Conservation (phyloP, 2,329 filamentous ascomycete genomes). For the Trichoderma harzianum region DNA sequence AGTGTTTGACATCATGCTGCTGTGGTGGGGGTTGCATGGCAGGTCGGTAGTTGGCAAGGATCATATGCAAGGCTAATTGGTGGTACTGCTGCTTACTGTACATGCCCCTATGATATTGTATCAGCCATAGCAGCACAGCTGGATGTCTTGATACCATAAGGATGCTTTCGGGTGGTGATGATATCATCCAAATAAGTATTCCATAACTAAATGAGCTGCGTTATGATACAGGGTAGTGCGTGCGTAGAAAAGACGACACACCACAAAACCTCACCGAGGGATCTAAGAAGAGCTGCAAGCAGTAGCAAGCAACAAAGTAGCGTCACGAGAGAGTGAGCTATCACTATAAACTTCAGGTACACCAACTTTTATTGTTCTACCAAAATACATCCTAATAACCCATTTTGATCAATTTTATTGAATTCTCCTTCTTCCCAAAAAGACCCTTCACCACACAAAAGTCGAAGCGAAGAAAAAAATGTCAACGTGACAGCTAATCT, state of each 20-base stretch:
- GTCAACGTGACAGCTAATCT: constrained; percentile 1
- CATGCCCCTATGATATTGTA: not conserved
- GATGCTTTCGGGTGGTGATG: not conserved
- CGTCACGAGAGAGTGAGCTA: not conserved
- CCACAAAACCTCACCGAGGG: not conserved
- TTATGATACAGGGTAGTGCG: not conserved
- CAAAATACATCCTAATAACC: not conserved
- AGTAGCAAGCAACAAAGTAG: not conserved
- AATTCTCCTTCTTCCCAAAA: not conserved
- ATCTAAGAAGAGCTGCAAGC: not conserved
- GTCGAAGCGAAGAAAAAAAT: not conserved
- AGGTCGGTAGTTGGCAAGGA: not conserved
- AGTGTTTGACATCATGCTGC: not conserved
- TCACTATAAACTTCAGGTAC: not conserved
- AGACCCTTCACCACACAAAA: not conserved
- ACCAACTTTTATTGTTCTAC: not conserved
- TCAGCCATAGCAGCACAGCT: not conserved
- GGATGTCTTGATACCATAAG: not conserved
- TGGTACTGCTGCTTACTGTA: not conserved
- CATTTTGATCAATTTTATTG: not conserved
- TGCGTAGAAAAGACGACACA: not conserved
- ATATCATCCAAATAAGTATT: not conserved
- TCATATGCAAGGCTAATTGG: not conserved
- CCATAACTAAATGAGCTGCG: not conserved
- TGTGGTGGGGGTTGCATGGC: not conserved